phyloP scores from a whole-genome alignment of 1,139 yeast species.

The Neolecta irregularis region DNA sequence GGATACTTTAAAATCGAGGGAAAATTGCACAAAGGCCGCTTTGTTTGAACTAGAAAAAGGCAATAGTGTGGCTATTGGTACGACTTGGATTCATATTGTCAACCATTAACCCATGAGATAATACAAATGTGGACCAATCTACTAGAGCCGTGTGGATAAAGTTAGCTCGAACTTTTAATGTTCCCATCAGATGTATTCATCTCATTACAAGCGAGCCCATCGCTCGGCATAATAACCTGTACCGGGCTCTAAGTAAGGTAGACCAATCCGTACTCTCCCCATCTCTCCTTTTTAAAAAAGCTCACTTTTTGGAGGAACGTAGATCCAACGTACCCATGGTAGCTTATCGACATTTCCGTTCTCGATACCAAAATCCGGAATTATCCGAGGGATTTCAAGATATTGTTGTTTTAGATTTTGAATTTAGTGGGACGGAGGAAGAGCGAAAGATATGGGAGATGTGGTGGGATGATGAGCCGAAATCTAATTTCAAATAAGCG shows the following conservation, averaged over 20 bases:
- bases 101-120: too few species aligned
- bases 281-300: too few species aligned
- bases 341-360: conserved; percentile 5
- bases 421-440: conserved; percentile 2
- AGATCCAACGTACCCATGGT: conserved; percentile 7
- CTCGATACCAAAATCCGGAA: conserved; percentile 8
- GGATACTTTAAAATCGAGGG: conserved; percentile 11
- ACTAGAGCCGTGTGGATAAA: conserved; percentile 9
- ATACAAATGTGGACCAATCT: conserved; percentile 8
- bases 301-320: conserved; percentile 2
- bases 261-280: too few species aligned
- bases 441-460: conserved; percentile 6
- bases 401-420: conserved; percentile 5
- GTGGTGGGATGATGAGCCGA: too few species aligned
- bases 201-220: conserved; percentile 5
- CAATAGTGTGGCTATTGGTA: conserved; percentile 8
- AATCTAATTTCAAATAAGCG: too few species aligned
- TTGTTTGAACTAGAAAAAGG: conserved; percentile 5
- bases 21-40: conserved; percentile 8
- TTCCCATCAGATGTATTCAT: conserved; percentile 6
- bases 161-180: conserved; percentile 4
- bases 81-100: too few species aligned
- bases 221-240: conserved; percentile 11
- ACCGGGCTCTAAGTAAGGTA: conserved; percentile 8
- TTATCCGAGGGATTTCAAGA: conserved; percentile 6